These are phyloP conservation scores for Lodderomyces elongisporus DNA, from an alignment of 1,139 yeast genomes.

Conservation along the genomic window DNA sequence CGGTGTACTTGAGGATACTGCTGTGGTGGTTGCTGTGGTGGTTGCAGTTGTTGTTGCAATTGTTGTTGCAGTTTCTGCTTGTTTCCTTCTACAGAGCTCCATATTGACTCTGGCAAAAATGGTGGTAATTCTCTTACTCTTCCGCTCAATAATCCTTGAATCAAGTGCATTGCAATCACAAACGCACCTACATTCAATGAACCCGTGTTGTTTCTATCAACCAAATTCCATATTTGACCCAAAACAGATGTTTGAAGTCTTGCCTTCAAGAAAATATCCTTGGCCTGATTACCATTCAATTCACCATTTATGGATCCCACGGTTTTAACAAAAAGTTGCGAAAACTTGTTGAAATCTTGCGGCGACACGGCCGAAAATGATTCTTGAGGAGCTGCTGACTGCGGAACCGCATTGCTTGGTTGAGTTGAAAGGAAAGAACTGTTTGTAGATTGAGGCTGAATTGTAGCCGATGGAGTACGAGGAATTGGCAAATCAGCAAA, in stretches of 20 bases:
- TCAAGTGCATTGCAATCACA: slow-evolving; percentile 90
- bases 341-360: slow-evolving; percentile 65
- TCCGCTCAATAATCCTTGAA: slow-evolving; percentile 76
- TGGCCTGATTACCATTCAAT: slow-evolving; percentile 72
- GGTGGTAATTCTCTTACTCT: slow-evolving; percentile 64
- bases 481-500: slow-evolving; percentile 36
- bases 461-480: slow-evolving; percentile 4
- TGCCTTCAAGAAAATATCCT: slow-evolving; percentile 83
- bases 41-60: slow-evolving; percentile 9
- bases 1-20: too few species aligned
- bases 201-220: slow-evolving; percentile 74
- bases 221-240: slow-evolving; percentile 86
- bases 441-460: slow-evolving; percentile 36
- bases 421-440: slow-evolving; percentile 47
- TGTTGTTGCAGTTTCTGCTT: slow-evolving; percentile 2
- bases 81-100: slow-evolving; percentile 47
- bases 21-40: slow-evolving; percentile 8
- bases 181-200: slow-evolving; percentile 68
- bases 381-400: slow-evolving; percentile 22
- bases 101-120: slow-evolving; percentile 57
- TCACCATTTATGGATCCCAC: slow-evolving; percentile 48
- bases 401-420: slow-evolving; percentile 24
- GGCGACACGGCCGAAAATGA: slow-evolving; percentile 59
- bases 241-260: slow-evolving; percentile 68
- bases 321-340: slow-evolving; percentile 69